A percentile compares a stretch with the other conserved stretches of the same genome.
Conservation (phyloP, 371 early-diverging fungal species). For the Mortierella sp. region DNA sequence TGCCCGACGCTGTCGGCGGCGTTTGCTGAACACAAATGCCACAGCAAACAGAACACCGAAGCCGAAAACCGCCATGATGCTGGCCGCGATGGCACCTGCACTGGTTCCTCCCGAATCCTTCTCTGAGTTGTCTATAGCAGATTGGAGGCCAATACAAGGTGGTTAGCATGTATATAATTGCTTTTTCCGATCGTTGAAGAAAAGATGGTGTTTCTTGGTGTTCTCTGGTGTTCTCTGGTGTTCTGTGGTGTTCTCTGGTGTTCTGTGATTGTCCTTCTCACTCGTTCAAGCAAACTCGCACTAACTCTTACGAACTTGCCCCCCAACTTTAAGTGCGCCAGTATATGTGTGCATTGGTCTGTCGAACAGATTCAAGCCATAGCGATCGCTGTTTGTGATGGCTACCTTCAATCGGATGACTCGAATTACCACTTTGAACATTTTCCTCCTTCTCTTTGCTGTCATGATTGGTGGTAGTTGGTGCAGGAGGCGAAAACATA, state of each 20-base stretch:
- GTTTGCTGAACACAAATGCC: conserved; percentile 32
- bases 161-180: no score
- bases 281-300: no score
- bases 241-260: no score
- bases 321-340: no score
- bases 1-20: conserved; percentile 33
- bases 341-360: no score
- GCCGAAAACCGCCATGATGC: conserved; percentile 27
- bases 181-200: no score
- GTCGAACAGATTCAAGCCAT: no score
- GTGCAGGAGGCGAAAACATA: conserved; percentile 26
- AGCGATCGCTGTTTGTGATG: conserved; percentile 3
- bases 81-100: conserved; percentile 26
- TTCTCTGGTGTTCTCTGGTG: no score
- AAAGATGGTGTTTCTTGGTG: not conserved
- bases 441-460: conserved; percentile 18
- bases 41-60: conserved; percentile 26
- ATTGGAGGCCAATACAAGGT: no score
- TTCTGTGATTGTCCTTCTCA: no score
- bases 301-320: no score
- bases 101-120: conserved; percentile 9
- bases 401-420: conserved; percentile 37
- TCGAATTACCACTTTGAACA: conserved; percentile 18
- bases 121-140: not conserved
- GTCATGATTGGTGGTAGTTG: conserved; percentile 7